Percentiles rank a stretch among this genome's conserved stretches.
phyloP scores from a whole-genome alignment of 495 filamentous ascomycete species.

The Annulohypoxylon maeteangense region DNA sequence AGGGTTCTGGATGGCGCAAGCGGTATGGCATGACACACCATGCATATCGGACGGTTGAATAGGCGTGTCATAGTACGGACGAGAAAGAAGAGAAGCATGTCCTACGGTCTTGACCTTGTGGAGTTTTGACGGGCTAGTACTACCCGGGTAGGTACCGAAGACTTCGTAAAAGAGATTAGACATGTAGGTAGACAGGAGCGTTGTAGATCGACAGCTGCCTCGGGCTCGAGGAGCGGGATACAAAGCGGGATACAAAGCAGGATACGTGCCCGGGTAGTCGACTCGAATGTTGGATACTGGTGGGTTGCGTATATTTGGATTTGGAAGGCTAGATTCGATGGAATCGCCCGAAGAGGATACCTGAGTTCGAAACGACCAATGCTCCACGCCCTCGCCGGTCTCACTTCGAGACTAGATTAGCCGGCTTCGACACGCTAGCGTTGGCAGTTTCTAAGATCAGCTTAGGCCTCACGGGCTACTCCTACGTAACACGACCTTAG shows the following conservation, averaged over 20 bases:
- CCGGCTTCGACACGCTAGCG: constrained; percentile 22
- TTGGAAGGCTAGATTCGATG: constrained; percentile 22
- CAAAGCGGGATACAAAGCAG: neutral
- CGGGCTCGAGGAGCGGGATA: constrained; percentile 12
- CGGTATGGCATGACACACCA: constrained; percentile 30
- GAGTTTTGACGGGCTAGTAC: constrained; percentile 30
- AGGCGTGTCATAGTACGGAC: constrained; percentile 17
- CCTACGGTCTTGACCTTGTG: neutral
- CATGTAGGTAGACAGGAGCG: constrained; percentile 1
- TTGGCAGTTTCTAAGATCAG: constrained; percentile 24
- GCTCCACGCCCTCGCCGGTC: constrained; percentile 6
- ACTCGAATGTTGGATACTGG: constrained; percentile 13
- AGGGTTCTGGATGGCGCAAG: constrained; percentile 28
- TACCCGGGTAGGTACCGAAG: constrained; percentile 28
- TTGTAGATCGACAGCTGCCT: constrained; percentile 22
- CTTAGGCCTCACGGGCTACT: constrained; percentile 12
- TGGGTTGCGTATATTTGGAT: constrained; percentile 23
- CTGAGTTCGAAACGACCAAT: neutral
- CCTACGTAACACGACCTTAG: neutral
- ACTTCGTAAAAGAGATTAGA: constrained; percentile 11
- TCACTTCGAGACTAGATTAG: constrained; percentile 19
- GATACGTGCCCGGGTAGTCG: constrained; percentile 11
- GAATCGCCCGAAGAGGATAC: constrained; percentile 10
- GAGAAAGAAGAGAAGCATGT: constrained; percentile 16
- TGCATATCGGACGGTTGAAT: constrained; percentile 29